Base-by-base conservation (phyloP, 2,329 filamentous ascomycete species). In the Dactylellina haptotyla region DNA sequence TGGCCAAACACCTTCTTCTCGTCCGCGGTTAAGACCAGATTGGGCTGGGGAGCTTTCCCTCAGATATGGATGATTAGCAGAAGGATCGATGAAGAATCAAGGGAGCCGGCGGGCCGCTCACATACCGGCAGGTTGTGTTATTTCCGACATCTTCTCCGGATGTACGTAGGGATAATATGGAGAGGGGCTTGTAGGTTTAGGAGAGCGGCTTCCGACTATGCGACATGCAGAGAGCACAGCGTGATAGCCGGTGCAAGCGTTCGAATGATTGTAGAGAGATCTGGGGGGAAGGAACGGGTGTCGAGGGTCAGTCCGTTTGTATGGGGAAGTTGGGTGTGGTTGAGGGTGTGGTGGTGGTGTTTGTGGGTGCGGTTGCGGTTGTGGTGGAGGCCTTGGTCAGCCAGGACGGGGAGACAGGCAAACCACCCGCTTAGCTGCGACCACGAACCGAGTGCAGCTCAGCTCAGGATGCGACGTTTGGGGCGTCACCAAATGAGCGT, bases 1-100 rank as follows among this genome's bases (percentile, higher is more conserved):
- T 95, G 92, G 78, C 90, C 92, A 82, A 96, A 99, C 71, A 91
- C 88, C 81, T 92, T 90, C 84, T 96, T 97, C 86, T 99, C 95
- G 77, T 98, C 93, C 53, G 91, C 83, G 28, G 89, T 91, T 30
- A 72, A 56, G 59, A 72, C 67, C 45, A 72, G 61, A 28, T 72
- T 72, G 18, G 67, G 59, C 10, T 46, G 53, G 10, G 53, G 39
- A 37, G 53, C 67, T 65, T 64, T 51, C 41, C 39, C 23, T 56
- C 14, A 8, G 23, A 43, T 41, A 20, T 59, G 50, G 34, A 30
- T 37, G 16, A 46, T 34, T n/a, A 54, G 12, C 14, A 43, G 37
- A 45, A 54, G 34, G 48, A 51, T 10, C 34, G 12, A 32, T 43
- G 20, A 43, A 14, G 23, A 32, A 30, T 25, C n/a, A 25, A 25